phyloP scores from a whole-genome alignment of 345 rosid genomes.

The Pistacia atlantica region DNA sequence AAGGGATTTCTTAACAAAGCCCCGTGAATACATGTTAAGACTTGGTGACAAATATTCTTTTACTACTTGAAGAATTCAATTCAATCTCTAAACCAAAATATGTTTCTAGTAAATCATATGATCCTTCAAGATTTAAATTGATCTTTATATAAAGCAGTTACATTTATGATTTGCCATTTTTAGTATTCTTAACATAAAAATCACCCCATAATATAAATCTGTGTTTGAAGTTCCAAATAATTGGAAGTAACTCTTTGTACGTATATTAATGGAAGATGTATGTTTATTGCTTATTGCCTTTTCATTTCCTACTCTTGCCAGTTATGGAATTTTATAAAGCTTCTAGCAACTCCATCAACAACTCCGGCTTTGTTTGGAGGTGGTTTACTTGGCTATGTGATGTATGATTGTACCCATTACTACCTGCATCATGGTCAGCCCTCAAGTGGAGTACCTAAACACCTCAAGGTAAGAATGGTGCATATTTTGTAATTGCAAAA shows the following conservation, averaged over 20 bases:
- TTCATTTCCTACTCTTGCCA: slow-evolving; percentile 21
- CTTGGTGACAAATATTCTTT: no score
- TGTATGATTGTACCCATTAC: slow-evolving; percentile 89
- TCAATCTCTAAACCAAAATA: no score
- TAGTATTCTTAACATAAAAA: no score
- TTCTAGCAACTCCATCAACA: slow-evolving; percentile 63
- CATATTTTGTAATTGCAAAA: background rate
- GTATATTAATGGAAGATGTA: background rate
- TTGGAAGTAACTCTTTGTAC: background rate
- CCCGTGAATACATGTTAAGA: no score
- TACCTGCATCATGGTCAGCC: slow-evolving; percentile 98
- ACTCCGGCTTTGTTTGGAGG: slow-evolving; percentile 90
- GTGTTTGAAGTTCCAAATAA: background rate
- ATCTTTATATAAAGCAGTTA: no score
- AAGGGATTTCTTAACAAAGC: no score
- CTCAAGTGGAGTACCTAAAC: slow-evolving; percentile 46
- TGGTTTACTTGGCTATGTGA: slow-evolving; percentile 85
- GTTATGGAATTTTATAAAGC: slow-evolving; percentile 74
- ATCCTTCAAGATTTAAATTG: no score
- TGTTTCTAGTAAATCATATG: no score
- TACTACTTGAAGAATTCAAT: no score
- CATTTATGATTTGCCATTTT: no score
- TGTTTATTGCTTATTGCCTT: background rate
- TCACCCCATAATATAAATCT: no score
- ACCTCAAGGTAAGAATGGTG: slow-evolving; percentile 66